Evolutionary conservation across 768 basidiomycete species (phyloP), one percentile per base, ranked within the genome.

Genomic region (Tremella fuciformis): DNA sequence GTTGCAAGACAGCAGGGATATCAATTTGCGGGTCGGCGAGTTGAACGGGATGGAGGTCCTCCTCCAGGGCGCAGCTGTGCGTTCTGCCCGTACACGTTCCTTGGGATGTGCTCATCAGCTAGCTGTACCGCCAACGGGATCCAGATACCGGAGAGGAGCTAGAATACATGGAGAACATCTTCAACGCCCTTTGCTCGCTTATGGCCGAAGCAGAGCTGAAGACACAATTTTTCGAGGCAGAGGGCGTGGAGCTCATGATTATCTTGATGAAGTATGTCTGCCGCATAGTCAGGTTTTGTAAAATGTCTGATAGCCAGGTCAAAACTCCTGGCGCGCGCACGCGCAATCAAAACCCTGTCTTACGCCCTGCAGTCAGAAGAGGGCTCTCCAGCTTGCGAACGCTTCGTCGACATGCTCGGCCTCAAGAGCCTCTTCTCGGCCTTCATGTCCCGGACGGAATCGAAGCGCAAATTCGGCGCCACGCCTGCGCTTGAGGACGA

Each of bases 151-250:
- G 86, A 8, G 96, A 98, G 62, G 96, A 99, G 78, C 81, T 85
- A 3, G 96, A 99, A 75, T 98, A 91, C 77, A 93, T 98, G 92
- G 96, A 98, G 74, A 98, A 99, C 76, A 70, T 91, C 2, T 98
- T 98, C 71, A 89, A 97, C 73, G 77, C 86, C 0, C 77, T 99
- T 21, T 98, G 96, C 73, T 93, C 92, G 0, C 83, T 86, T 0
- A 80, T 98, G 21, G 83, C 81, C 34, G 92, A 94, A 76, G 80
- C 85, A 13, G 80, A 85, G 48, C 84, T 88, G 73, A 98, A 97
- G 77, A 76, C 82, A 16, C 77, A 85, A 2, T 98, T 99, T 78
- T 78, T 91, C n/a, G 84, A 85, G 9, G 86, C 86, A 18, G 96
- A 99, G 76, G 96, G 96, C 1, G 85, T 91, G 13, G 96, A 99